A percentile compares a stretch with the other conserved stretches of the same genome.
Evolutionary conservation across 371 early-diverging fungal species (phyloP).

Genomic region (Mortierella sp.): DNA sequence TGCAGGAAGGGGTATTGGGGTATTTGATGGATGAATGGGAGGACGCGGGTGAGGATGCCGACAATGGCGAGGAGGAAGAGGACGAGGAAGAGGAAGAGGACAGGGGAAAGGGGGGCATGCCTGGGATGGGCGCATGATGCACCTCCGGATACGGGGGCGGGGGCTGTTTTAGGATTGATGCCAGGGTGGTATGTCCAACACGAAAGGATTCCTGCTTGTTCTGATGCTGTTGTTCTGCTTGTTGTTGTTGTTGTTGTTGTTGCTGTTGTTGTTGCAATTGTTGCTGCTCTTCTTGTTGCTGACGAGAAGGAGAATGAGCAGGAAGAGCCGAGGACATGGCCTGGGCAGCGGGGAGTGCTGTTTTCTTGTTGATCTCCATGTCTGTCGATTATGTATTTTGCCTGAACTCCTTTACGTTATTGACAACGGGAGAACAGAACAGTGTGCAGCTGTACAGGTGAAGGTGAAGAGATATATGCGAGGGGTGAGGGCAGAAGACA

Average conservation of each 20-base stretch:
- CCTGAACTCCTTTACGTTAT: no score
- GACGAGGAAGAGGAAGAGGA: neutral
- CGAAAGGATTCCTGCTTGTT: neutral
- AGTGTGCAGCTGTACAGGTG: neutral
- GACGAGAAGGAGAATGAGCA: no score
- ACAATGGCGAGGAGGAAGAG: neutral
- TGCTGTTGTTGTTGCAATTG: neutral
- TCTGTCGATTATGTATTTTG: no score
- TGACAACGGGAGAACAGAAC: no score
- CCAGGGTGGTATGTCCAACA: conserved; percentile 12
- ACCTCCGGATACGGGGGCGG: conserved; percentile 23
- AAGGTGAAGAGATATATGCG: neutral
- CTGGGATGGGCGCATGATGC: conserved; percentile 19
- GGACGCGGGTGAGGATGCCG: neutral
- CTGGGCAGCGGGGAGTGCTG: no score
- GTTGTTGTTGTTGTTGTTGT: neutral
- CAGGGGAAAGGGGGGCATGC: neutral
- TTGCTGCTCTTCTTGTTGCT: neutral
- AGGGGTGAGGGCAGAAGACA: no score
- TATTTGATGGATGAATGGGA: neutral
- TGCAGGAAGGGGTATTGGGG: neutral
- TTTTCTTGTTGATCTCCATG: no score
- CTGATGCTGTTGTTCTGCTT: neutral
- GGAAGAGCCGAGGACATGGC: no score
- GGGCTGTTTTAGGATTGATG: conserved; percentile 22